phyloP scores from a whole-genome alignment of 371 early-diverging fungal species.

The Mucor racemosus region DNA sequence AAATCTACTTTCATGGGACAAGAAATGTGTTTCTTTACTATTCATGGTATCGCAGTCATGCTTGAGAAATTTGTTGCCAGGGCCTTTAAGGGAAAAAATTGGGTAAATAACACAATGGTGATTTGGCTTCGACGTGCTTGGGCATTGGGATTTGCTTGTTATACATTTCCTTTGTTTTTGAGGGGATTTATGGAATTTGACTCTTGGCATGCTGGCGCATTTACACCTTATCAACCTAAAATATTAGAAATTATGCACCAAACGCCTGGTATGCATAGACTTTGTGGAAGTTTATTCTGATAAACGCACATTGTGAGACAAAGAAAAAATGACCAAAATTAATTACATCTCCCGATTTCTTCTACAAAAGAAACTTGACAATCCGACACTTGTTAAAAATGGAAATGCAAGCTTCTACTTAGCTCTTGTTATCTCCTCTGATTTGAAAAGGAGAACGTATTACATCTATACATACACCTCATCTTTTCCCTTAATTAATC shows the following conservation, averaged over 20 bases:
- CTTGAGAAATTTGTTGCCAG: slow-evolving; percentile 14
- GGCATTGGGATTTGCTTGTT: slow-evolving; percentile 18
- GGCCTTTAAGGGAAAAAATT: slow-evolving; percentile 6
- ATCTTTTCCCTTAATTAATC: not conserved
- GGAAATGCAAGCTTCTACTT: slow-evolving; percentile 1
- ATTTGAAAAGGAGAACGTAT: not conserved
- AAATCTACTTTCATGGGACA: slow-evolving; percentile 12
- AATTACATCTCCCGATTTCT: not conserved
- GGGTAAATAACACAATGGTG: slow-evolving; percentile 5
- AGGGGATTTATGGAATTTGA: slow-evolving; percentile 15
- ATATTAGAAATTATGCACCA: slow-evolving; percentile 14
- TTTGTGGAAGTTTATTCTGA: slow-evolving; percentile 18
- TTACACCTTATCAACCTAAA: slow-evolving; percentile 12
- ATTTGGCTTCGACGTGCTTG: slow-evolving; percentile 10
- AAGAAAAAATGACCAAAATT: not conserved
- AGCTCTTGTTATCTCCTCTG: not conserved
- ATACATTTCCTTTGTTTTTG: slow-evolving; percentile 16
- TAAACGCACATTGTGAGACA: not conserved
- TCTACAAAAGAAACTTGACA: not conserved
- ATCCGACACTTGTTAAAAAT: not conserved
- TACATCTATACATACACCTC: not conserved
- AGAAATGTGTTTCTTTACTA: slow-evolving; percentile 18
- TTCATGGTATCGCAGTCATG: slow-evolving; percentile 22
- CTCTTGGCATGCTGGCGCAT: slow-evolving; percentile 17
- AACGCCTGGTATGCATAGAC: slow-evolving; percentile 17